A percentile compares a stretch with the other conserved stretches of the same genome.
These are phyloP conservation scores for Tetraselmis striata DNA, from an alignment of 139 green algal species.

Conservation along the genomic window DNA sequence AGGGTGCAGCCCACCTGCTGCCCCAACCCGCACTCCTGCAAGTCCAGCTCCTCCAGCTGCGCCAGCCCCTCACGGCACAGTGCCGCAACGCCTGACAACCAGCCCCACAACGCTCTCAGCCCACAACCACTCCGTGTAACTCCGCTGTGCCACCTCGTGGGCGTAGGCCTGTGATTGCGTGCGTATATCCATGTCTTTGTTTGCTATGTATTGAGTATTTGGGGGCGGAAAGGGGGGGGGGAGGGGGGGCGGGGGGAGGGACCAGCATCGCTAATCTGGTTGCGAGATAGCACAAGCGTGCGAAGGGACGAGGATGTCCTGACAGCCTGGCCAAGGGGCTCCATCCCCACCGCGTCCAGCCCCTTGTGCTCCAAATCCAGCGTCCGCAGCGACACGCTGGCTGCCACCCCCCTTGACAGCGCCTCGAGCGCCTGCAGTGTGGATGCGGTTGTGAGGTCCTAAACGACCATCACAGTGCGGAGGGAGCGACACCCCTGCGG, in stretches of 20 bases:
- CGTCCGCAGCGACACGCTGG: not conserved
- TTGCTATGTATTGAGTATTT: too few relatives aligned
- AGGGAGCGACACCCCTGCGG: too few relatives aligned
- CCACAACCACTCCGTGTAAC: not conserved
- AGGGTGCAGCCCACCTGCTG: too few relatives aligned
- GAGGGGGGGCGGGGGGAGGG: too few relatives aligned
- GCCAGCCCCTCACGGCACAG: not conserved
- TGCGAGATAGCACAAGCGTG: not conserved
- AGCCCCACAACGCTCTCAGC: too few relatives aligned
- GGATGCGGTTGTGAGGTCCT: too few relatives aligned
- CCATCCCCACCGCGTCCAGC: not conserved
- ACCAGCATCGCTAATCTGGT: not conserved
- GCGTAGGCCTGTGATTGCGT: too few relatives aligned
- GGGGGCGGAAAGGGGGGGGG: too few relatives aligned
- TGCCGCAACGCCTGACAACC: not conserved
- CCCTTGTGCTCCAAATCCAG: conserved; percentile 4
- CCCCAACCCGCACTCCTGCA: not conserved
- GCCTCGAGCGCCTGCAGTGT: not conserved
- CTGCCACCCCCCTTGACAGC: not conserved
- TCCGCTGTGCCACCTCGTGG: too few relatives aligned
- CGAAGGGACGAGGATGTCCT: not conserved
- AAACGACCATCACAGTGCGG: too few relatives aligned
- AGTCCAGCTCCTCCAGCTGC: not conserved
- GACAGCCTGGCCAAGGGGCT: not conserved
- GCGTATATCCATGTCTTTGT: too few relatives aligned